Evolutionary conservation across 2,329 filamentous ascomycete species (phyloP).

Genomic region (Metarhizium anisopliae): DNA sequence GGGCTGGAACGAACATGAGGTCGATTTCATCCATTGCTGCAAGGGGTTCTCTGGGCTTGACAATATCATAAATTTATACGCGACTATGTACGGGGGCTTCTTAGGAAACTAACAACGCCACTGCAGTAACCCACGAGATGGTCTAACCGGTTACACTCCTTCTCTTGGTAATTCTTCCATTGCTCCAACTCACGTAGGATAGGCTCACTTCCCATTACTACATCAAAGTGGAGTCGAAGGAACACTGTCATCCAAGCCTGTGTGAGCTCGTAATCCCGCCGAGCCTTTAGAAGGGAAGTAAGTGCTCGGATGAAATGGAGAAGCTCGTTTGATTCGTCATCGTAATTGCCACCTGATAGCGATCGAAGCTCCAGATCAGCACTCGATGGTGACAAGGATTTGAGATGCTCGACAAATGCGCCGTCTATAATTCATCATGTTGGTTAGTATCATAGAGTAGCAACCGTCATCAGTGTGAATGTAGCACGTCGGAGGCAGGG

Average conservation of each 20-base stretch:
- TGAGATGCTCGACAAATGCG: slow-evolving; percentile 68
- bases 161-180: slow-evolving; percentile 66
- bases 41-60: not conserved
- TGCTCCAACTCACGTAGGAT: slow-evolving; percentile 51
- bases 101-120: slow-evolving; percentile 76
- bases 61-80: not conserved
- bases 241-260: slow-evolving; percentile 98
- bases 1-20: too few species aligned
- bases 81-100: slow-evolving; percentile 38
- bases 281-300: slow-evolving; percentile 56
- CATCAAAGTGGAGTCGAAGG: slow-evolving; percentile 63
- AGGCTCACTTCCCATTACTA: slow-evolving; percentile 39
- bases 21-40: too few species aligned
- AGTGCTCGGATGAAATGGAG: slow-evolving; percentile 74
- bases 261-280: slow-evolving; percentile 82
- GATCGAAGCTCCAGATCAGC: slow-evolving; percentile 89
- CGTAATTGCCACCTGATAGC: slow-evolving; percentile 41
- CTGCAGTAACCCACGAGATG: slow-evolving; percentile 78
- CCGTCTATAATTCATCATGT: slow-evolving; percentile 33
- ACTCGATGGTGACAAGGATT: slow-evolving; percentile 71
- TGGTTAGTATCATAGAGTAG: slow-evolving; percentile 12
- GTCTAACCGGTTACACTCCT: slow-evolving; percentile 62
- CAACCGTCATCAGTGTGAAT: slow-evolving; percentile 4
- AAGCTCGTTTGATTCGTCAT: slow-evolving; percentile 56
- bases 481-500: not conserved